Percentiles rank a stretch among this genome's conserved stretches.
These are phyloP conservation scores for Globisporangium irregulare DNA, from an alignment of 352 stramenopile genomes.

Conservation along the genomic window DNA sequence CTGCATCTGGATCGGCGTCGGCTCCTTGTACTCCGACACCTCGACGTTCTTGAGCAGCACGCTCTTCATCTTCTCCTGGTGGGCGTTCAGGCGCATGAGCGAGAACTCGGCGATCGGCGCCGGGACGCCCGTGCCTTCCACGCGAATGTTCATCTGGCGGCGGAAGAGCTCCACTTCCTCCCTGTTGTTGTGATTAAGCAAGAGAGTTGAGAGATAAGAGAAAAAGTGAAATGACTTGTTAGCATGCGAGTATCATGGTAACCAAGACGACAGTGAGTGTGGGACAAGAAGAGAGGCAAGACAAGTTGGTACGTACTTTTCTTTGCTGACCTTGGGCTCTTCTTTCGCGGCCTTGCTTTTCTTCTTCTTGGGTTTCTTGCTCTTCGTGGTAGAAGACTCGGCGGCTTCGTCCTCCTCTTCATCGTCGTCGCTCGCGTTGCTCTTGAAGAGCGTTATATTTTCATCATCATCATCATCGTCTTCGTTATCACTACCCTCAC, in stretches of 20 bases:
- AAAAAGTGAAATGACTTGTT: background rate
- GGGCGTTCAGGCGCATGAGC: slow-evolving; percentile 55
- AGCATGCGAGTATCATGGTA: background rate
- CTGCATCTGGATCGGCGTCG: slow-evolving; percentile 99
- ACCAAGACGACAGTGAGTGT: background rate
- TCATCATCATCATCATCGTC: slow-evolving; percentile 31
- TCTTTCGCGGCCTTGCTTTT: slow-evolving; percentile 12
- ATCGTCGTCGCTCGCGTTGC: slow-evolving; percentile 18
- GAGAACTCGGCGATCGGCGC: slow-evolving; percentile 74
- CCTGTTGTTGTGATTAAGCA: slow-evolving; percentile 20
- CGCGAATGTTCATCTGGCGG: slow-evolving; percentile 78
- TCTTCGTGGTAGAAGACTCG: slow-evolving; percentile 14
- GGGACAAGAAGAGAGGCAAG: background rate
- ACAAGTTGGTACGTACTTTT: slow-evolving; percentile 23
- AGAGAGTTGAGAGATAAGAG: background rate
- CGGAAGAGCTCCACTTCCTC: slow-evolving; percentile 63
- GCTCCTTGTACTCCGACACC: slow-evolving; percentile 95
- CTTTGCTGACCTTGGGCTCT: slow-evolving; percentile 19
- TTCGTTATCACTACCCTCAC: slow-evolving; percentile 17
- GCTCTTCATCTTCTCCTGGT: slow-evolving; percentile 47
- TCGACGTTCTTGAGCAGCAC: slow-evolving; percentile 83
- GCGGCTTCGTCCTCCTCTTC: slow-evolving; percentile 15
- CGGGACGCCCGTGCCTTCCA: slow-evolving; percentile 60
- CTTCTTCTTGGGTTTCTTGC: slow-evolving; percentile 26
- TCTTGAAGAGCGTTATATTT: slow-evolving; percentile 58